Percentiles rank a stretch among this genome's conserved stretches.
Evolutionary conservation across 192 early-diverging fungal genomes (phyloP).

Genomic region (Kickxella alabastrina): DNA sequence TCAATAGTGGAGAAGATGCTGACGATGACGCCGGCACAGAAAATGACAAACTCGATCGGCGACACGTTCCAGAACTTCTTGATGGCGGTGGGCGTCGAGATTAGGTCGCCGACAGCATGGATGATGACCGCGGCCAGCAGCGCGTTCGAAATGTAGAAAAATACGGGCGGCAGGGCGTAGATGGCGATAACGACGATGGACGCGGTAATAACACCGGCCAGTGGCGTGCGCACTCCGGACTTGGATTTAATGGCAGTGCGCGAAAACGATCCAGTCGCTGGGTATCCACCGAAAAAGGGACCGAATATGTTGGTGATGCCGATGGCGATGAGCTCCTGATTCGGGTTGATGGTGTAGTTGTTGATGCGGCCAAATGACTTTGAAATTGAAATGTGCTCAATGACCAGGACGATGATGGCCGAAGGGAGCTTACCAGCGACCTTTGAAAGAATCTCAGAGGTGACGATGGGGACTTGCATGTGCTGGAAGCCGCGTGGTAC

Average conservation of each 20-base stretch:
- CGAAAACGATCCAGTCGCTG: constrained; percentile 91
- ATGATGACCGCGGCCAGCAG: constrained; percentile 81
- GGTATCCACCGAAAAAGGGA: constrained; percentile 83
- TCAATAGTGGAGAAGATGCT: constrained; percentile 59
- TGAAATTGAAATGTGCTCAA: constrained; percentile 89
- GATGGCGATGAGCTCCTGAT: constrained; percentile 88
- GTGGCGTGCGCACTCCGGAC: constrained; percentile 79
- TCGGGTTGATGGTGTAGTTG: constrained; percentile 78
- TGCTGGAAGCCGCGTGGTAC: constrained; percentile 73
- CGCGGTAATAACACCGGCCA: constrained; percentile 75
- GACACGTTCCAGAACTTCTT: constrained; percentile 64
- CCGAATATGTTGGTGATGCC: constrained; percentile 84
- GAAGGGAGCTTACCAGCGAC: constrained; percentile 57
- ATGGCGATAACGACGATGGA: constrained; percentile 77
- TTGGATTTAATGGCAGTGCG: constrained; percentile 88
- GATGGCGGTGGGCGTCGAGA: constrained; percentile 59
- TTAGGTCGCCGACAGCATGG: constrained; percentile 76
- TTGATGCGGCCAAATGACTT: constrained; percentile 83
- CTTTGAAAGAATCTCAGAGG: constrained; percentile 49
- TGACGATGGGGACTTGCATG: constrained; percentile 56
- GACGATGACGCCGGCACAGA: constrained; percentile 53
- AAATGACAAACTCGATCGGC: constrained; percentile 46
- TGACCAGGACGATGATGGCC: constrained; percentile 69
- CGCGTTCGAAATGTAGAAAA: constrained; percentile 83
- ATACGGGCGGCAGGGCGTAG: constrained; percentile 74